A percentile compares a stretch with the other conserved stretches of the same genome.
phyloP scores from a whole-genome alignment of 257 asterid species.

The Nicotiana sylvestris region DNA sequence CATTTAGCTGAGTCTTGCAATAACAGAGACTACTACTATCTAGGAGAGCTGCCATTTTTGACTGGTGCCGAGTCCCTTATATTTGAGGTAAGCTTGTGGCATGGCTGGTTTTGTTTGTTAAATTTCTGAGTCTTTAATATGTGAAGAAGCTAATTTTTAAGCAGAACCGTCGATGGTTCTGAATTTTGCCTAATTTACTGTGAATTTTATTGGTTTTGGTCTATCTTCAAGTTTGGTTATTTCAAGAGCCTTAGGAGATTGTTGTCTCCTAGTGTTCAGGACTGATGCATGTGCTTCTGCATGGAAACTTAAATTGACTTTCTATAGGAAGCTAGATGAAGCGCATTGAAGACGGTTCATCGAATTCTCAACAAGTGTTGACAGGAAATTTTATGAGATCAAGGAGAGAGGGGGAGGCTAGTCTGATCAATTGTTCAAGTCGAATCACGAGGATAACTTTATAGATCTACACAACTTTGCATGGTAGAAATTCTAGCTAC shows the following conservation, averaged over 20 bases:
- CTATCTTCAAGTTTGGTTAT: not conserved
- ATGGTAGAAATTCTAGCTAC: not conserved
- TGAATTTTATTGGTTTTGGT: not conserved
- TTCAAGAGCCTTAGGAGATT: not conserved
- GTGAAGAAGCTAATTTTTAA: not conserved
- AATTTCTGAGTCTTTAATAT: not conserved
- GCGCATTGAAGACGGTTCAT: not conserved
- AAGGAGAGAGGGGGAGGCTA: not conserved
- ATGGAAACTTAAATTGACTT: not conserved
- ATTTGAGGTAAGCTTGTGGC: slow-evolving; percentile 59
- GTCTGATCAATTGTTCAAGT: not conserved
- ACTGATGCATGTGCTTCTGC: not conserved
- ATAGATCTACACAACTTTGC: not conserved
- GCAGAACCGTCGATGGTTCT: not conserved
- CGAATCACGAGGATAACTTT: not conserved
- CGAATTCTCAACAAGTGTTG: not conserved
- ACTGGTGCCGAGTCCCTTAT: slow-evolving; percentile 61
- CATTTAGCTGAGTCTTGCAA: slow-evolving; percentile 49
- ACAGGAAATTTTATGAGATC: not conserved
- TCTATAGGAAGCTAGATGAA: not conserved
- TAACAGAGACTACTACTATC: slow-evolving; percentile 68
- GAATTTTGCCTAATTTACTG: not conserved
- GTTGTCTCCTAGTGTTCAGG: not conserved
- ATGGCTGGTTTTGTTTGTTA: not conserved
- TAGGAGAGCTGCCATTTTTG: slow-evolving; percentile 91